These are phyloP conservation scores for Rhizophlyctis rosea DNA, from an alignment of 192 early-diverging fungal species.

Conservation along the genomic window DNA sequence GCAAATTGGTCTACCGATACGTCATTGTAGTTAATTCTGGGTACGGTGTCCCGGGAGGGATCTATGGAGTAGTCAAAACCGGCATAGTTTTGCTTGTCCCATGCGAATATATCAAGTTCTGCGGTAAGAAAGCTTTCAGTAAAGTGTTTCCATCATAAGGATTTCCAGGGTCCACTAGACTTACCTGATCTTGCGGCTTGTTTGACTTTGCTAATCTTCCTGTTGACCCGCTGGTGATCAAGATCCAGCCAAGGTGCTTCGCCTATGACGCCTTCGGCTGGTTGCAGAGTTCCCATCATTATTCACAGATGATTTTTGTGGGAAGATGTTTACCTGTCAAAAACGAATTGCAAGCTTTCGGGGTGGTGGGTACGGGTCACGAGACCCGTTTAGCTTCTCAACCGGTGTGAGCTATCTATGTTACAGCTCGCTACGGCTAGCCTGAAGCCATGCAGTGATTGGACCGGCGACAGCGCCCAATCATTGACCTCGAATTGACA, in stretches of 20 bases:
- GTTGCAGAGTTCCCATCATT: too few species aligned
- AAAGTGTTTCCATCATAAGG: too few species aligned
- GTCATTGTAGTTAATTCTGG: constrained; percentile 51
- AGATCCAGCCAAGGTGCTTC: not conserved
- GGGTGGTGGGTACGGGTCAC: not conserved
- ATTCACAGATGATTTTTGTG: too few species aligned
- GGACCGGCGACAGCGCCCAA: too few species aligned
- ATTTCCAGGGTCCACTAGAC: constrained; percentile 1
- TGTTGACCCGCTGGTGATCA: not conserved
- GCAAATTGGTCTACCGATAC: constrained; percentile 60
- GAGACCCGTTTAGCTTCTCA: not conserved
- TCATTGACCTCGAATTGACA: too few species aligned
- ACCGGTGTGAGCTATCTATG: not conserved
- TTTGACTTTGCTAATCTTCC: constrained; percentile 43
- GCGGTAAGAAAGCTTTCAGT: constrained; percentile 6
- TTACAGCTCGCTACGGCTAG: not conserved
- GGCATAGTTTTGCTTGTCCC: constrained; percentile 51
- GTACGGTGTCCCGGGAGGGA: constrained; percentile 43
- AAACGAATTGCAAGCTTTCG: not conserved
- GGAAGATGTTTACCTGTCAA: too few species aligned
- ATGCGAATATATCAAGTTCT: constrained; percentile 66
- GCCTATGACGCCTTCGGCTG: not conserved
- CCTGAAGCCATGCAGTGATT: too few species aligned
- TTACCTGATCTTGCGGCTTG: constrained; percentile 47
- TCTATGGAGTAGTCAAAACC: constrained; percentile 51